A percentile compares a stretch with the other conserved stretches of the same genome.
Conservation (phyloP, 257 asterid genomes). For the Jacaranda mimosifolia region DNA sequence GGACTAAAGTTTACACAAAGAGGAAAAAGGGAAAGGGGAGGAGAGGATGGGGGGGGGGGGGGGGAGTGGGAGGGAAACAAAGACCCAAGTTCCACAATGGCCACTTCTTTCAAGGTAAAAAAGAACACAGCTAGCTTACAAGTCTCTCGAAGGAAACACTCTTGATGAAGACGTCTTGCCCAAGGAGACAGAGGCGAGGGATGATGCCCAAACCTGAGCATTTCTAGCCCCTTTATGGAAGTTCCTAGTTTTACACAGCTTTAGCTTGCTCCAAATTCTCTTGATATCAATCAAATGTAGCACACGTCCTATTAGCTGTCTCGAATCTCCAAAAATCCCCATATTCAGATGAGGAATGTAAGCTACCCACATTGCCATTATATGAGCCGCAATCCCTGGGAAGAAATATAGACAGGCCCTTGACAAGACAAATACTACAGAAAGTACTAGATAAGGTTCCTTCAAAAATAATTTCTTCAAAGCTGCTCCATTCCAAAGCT, state of each 20-base stretch:
- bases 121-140: conserved; percentile 34
- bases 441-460: conserved; percentile 58
- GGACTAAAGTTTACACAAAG: conserved; percentile 25
- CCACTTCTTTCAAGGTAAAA: conserved; percentile 30
- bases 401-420: conserved; percentile 56
- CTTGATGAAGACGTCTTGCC: conserved; percentile 63
- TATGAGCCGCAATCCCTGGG: conserved; percentile 50
- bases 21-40: too few relatives aligned
- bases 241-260: conserved; percentile 66
- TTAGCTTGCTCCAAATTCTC: conserved; percentile 70
- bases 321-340: conserved; percentile 68
- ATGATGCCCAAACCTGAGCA: conserved; percentile 87
- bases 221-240: conserved; percentile 71
- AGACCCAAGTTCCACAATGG: conserved; percentile 3
- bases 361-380: conserved; percentile 61
- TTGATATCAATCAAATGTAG: conserved; percentile 65
- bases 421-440: conserved; percentile 50
- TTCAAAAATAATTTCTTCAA: conserved; percentile 43
- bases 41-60: too few relatives aligned
- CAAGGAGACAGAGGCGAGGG: conserved; percentile 74
- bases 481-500: conserved; percentile 45
- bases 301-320: conserved; percentile 63
- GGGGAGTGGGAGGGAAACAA: neutral
- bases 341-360: conserved; percentile 62
- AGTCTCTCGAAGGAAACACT: conserved; percentile 49